phyloP scores from a whole-genome alignment of 2,329 filamentous ascomycete genomes.

The Fusarium kyushuense region DNA sequence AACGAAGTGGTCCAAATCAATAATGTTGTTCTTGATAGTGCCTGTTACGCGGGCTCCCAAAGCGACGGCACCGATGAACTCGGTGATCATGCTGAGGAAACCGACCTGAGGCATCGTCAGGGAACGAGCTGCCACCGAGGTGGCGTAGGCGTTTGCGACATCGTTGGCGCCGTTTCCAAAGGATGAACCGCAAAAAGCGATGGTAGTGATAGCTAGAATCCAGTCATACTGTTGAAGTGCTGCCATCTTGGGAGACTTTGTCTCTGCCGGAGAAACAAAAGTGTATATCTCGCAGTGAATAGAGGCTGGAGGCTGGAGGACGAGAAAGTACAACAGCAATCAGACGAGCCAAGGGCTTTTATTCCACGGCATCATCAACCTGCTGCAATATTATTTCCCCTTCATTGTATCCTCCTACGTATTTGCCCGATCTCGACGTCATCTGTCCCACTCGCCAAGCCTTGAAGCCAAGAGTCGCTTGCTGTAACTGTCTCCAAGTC shows the following conservation, averaged over 20 bases:
- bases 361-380: background rate
- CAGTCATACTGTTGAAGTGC: background rate
- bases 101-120: background rate
- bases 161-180: constrained; percentile 1
- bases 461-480: background rate
- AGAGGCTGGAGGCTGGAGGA: background rate
- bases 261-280: background rate
- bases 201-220: background rate
- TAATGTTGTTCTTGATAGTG: background rate
- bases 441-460: background rate
- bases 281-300: background rate
- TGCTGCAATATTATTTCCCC: background rate
- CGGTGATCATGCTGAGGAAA: background rate
- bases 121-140: background rate
- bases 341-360: background rate
- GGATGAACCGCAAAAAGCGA: background rate
- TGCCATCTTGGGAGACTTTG: background rate
- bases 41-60: background rate
- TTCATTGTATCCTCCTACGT: background rate
- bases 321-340: rapidly evolving
- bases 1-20: background rate
- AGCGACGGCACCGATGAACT: background rate
- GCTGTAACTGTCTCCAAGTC: background rate
- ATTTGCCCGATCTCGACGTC: background rate
- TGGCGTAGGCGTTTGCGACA: background rate